Base-by-base conservation (phyloP, 73 alveolate genomes). In the Paramecium caudatum region DNA sequence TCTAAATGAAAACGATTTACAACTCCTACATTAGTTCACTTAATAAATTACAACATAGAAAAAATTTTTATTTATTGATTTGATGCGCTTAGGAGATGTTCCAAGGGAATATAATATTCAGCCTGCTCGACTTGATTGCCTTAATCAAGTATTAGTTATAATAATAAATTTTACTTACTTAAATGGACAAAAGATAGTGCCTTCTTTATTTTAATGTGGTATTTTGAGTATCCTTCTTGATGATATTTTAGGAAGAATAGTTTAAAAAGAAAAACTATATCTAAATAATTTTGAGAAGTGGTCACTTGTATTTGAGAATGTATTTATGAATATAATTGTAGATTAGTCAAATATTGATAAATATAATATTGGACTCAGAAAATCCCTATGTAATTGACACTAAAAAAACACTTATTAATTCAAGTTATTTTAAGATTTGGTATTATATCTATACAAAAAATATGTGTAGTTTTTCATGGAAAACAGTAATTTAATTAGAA, bases 241-340 rank as follows among this genome's bases (percentile, higher is more conserved):
- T 13, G 46, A 21, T 55, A 27, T 55, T 9, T 27, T 55, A 10
- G 80, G 21, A 2, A 55, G 80, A 27, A 55, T 55, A 25, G 80
- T 55, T 27, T 23, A 55, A 5, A 16, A 37, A 10, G 43, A 55
- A 7, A 55, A 55, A 10, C 8, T 55, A n/a, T n/a, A n/a, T 55
- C 80, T 9, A 21, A 55, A 10, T 55, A 16, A 55, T 55, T 55
- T 55, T 55, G 80, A 55, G 9, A 55, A 23, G 30, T 55, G 80
- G 80, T 55, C 46, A 27, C 46, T 27, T 37, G 30, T 55, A 10
- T 10, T 55, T 55, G 80, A 55, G 17, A 55, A 43, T 27, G 80
- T 55, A 55, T 55, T 55, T 23, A 55, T 43, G 23, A 55, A 27
- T 37, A 55, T 27, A 27, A 27, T 49, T 23, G 9, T 43, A 55